A percentile compares a stretch with the other conserved stretches of the same genome.
phyloP scores from a whole-genome alignment of 2,329 filamentous ascomycete species.

The Pseudogymnoascus sp. region DNA sequence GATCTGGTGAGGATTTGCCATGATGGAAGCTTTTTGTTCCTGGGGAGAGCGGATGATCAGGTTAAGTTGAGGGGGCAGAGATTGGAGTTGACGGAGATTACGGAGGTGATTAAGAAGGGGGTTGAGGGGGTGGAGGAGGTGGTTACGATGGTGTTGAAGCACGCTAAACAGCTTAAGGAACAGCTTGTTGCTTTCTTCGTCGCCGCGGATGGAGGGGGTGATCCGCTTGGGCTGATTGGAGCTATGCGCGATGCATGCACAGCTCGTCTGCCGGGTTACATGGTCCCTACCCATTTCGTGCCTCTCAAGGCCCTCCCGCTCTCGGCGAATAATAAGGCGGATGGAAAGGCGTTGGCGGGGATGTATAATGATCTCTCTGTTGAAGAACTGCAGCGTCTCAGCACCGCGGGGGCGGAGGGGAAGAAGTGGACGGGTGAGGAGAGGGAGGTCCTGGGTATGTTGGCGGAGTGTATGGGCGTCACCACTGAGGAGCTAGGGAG shows the following conservation, averaged over 20 bases:
- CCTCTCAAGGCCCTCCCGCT: constrained; percentile 65
- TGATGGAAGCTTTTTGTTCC: constrained; percentile 77
- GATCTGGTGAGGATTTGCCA: constrained; percentile 76
- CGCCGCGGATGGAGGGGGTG: constrained; percentile 20
- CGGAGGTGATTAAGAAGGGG: constrained; percentile 65
- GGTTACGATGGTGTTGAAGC: constrained; percentile 65
- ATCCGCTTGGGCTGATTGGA: constrained; percentile 30
- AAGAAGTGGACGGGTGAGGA: constrained; percentile 33
- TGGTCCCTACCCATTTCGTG: constrained; percentile 82
- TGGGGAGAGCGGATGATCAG: constrained; percentile 83
- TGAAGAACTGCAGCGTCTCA: constrained; percentile 53
- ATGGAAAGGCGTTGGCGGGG: constrained; percentile 58
- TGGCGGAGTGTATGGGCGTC: constrained; percentile 35
- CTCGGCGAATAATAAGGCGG: constrained; percentile 83
- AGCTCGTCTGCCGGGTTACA: constrained; percentile 67
- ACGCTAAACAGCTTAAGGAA: constrained; percentile 66
- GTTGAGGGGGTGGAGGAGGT: constrained; percentile 55
- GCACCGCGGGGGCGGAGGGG: constrained; percentile 27
- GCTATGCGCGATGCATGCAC: constrained; percentile 56
- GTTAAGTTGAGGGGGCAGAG: constrained; percentile 85
- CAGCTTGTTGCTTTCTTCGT: constrained; percentile 72
- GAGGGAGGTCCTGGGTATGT: constrained; percentile 40
- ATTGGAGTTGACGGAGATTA: constrained; percentile 86
- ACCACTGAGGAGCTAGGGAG: constrained; percentile 38
- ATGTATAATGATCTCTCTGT: constrained; percentile 55